Conservation (phyloP, 495 filamentous ascomycete genomes). For the Penicillium canariense region DNA sequence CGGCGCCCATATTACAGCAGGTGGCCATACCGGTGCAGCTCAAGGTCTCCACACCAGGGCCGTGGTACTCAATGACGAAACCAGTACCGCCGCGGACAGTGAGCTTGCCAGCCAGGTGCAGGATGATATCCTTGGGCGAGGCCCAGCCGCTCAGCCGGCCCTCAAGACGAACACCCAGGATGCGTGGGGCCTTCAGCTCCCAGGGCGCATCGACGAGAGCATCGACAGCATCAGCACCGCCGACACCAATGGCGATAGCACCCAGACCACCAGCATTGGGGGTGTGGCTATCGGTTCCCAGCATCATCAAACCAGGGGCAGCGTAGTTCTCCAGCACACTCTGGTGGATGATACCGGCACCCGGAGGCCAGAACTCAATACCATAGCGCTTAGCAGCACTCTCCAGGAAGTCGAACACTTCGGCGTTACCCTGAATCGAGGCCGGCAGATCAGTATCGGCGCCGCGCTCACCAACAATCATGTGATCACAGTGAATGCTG, state of each 20-base stretch:
- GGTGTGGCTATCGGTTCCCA: slow-evolving; percentile 98
- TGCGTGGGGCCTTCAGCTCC: slow-evolving; percentile 91
- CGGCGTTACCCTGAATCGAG: slow-evolving; percentile 88
- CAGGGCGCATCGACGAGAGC: slow-evolving; percentile 94
- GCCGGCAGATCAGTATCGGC: slow-evolving; percentile 83
- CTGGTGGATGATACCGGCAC: slow-evolving; percentile 99
- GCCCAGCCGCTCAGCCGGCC: slow-evolving; percentile 88
- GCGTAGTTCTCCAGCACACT: slow-evolving; percentile 98
- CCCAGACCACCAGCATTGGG: slow-evolving; percentile 93
- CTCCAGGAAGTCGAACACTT: slow-evolving; percentile 97
- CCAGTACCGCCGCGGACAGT: slow-evolving; percentile 95
- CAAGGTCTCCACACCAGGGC: slow-evolving; percentile 82
- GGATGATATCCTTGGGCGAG: slow-evolving; percentile 90
- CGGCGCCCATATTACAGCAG: slow-evolving; percentile 87
- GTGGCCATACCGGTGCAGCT: slow-evolving; percentile 94
- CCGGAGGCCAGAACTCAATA: slow-evolving; percentile 98
- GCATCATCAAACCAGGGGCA: slow-evolving; percentile 96
- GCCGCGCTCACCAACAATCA: slow-evolving; percentile 90
- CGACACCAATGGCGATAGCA: slow-evolving; percentile 95
- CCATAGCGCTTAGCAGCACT: slow-evolving; percentile 93
- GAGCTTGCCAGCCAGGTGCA: slow-evolving; percentile 82
- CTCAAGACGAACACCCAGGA: slow-evolving; percentile 82
- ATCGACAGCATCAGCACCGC: slow-evolving; percentile 96
- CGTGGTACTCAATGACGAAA: slow-evolving; percentile 90
- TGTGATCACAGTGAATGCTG: slow-evolving; percentile 97